Evolutionary conservation across 768 basidiomycete species (phyloP).

Genomic region (Trametes meyenii): DNA sequence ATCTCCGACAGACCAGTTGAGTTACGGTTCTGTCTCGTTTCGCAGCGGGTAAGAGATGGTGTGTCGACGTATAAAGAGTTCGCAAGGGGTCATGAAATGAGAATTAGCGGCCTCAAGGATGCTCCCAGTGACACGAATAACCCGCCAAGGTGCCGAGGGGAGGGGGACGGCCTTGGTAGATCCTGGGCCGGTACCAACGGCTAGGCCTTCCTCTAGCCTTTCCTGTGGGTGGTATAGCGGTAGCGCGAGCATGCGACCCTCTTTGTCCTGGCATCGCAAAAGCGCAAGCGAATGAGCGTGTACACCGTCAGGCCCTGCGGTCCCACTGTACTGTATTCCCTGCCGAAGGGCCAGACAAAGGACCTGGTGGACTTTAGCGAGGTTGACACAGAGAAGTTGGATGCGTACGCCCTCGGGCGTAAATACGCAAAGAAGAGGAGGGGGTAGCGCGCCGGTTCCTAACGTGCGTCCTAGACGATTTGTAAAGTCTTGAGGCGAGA

Average conservation of each 20-base stretch:
- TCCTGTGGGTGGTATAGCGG: not conserved
- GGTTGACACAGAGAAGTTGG: not conserved
- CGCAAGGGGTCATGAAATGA: too few relatives aligned
- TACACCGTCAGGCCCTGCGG: not conserved
- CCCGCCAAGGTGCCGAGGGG: not conserved
- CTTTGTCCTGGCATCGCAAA: not conserved
- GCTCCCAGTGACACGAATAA: too few relatives aligned
- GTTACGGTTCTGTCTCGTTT: too few relatives aligned
- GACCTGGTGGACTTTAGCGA: not conserved
- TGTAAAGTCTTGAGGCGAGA: not conserved
- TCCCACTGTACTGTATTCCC: not conserved
- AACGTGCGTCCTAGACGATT: not conserved
- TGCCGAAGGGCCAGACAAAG: not conserved
- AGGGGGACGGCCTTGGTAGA: not conserved
- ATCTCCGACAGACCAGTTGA: too few relatives aligned
- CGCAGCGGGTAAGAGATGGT: too few relatives aligned
- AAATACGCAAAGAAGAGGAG: not conserved
- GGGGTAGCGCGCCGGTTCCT: not conserved
- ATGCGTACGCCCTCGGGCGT: not conserved
- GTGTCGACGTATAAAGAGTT: too few relatives aligned
- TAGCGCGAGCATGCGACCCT: not conserved
- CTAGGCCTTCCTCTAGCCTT: not conserved
- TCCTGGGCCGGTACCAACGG: not conserved
- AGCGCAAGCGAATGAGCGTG: not conserved
- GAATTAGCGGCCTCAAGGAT: too few relatives aligned